These are phyloP conservation scores for Phialocephala subalpina DNA, from an alignment of 2,329 filamentous ascomycete species.

Conservation along the genomic window DNA sequence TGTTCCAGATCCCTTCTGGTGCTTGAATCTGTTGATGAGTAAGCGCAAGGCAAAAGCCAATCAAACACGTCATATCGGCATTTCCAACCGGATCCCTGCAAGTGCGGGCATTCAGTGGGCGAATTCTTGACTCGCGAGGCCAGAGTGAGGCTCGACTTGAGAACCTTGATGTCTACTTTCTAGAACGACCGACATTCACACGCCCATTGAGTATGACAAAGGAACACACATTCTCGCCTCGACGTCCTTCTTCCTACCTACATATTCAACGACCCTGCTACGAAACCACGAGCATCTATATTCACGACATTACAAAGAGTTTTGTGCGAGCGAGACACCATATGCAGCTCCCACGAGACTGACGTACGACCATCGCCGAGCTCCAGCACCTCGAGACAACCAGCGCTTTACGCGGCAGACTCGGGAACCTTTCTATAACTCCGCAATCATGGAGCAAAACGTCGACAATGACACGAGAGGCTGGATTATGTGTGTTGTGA, in stretches of 20 bases:
- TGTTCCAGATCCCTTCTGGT: background rate
- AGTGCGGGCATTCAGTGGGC: background rate
- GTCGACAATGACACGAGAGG: constrained; percentile 85
- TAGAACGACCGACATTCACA: constrained; percentile 7
- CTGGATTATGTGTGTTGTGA: constrained; percentile 92
- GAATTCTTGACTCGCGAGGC: constrained; percentile 8
- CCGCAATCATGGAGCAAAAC: constrained; percentile 19
- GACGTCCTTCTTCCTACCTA: constrained; percentile 11
- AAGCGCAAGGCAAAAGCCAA: background rate
- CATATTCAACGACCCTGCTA: background rate
- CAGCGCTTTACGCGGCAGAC: constrained; percentile 14
- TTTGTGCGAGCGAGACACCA: background rate
- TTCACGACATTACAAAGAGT: background rate
- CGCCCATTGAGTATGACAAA: constrained; percentile 8
- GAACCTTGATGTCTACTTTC: constrained; percentile 26
- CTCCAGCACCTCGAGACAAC: constrained; percentile 8
- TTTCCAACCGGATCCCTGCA: background rate
- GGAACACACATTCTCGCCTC: constrained; percentile 6
- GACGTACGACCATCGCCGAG: background rate
- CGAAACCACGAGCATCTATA: background rate
- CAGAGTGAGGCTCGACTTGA: background rate
- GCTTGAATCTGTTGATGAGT: too few species aligned
- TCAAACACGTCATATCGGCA: background rate
- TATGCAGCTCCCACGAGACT: constrained; percentile 5
- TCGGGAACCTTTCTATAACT: background rate